These are phyloP conservation scores for Pythium brassicae DNA, from an alignment of 352 stramenopile genomes.

Conservation along the genomic window DNA sequence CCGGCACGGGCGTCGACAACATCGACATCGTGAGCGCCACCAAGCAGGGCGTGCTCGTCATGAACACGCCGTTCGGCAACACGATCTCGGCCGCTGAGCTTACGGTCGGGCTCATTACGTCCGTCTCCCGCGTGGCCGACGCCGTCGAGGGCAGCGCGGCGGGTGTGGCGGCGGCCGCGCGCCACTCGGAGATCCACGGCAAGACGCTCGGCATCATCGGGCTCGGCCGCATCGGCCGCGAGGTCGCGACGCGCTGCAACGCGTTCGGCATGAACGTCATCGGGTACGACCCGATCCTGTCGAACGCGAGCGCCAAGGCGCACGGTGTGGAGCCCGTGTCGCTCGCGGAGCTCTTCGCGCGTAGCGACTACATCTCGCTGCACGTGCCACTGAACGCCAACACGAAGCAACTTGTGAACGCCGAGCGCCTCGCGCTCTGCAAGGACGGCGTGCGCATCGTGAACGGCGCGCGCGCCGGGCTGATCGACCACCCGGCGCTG, in stretches of 20 bases:
- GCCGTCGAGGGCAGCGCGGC: background rate
- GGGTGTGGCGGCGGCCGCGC: slow-evolving; percentile 10
- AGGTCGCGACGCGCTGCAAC: slow-evolving; percentile 91
- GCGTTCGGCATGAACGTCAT: slow-evolving; percentile 94
- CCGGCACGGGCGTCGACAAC: slow-evolving; percentile 92
- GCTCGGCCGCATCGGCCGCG: slow-evolving; percentile 91
- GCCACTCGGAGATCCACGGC: slow-evolving; percentile 74
- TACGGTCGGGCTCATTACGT: slow-evolving; percentile 88
- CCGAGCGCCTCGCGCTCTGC: slow-evolving; percentile 74
- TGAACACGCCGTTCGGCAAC: slow-evolving; percentile 96
- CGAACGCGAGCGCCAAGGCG: slow-evolving; percentile 68
- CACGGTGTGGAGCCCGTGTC: slow-evolving; percentile 83
- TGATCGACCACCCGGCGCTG: slow-evolving; percentile 92
- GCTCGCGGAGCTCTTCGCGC: slow-evolving; percentile 82
- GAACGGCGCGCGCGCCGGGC: slow-evolving; percentile 92
- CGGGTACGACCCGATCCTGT: slow-evolving; percentile 92
- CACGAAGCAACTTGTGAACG: slow-evolving; percentile 89
- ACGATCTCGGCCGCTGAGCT: slow-evolving; percentile 94
- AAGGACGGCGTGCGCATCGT: slow-evolving; percentile 92
- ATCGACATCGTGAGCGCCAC: slow-evolving; percentile 91
- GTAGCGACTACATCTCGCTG: slow-evolving; percentile 95
- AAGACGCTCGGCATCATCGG: slow-evolving; percentile 95
- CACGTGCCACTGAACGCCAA: slow-evolving; percentile 96
- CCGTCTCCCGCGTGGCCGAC: slow-evolving; percentile 42
- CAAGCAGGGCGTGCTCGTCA: slow-evolving; percentile 91